These are phyloP conservation scores for Isabelozyma heimii DNA, from an alignment of 805 yeast genomes.

Conservation along the genomic window DNA sequence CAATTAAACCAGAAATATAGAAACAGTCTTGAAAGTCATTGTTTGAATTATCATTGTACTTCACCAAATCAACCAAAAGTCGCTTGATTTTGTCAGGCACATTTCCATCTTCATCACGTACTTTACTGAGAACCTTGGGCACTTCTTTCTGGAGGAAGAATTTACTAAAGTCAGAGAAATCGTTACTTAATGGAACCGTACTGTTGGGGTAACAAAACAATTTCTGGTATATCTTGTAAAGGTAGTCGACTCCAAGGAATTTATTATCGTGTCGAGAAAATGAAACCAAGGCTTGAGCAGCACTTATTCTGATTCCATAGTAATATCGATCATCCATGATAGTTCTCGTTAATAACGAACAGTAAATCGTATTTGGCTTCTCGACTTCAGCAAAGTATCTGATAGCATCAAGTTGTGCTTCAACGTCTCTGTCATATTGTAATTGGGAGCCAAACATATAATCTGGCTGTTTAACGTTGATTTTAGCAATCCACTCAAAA, in stretches of 20 bases:
- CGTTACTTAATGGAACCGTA: slow-evolving; percentile 72
- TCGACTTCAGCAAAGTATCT: slow-evolving; percentile 61
- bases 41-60: slow-evolving; percentile 81
- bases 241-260: slow-evolving; percentile 72
- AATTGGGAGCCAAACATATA: slow-evolving; percentile 93
- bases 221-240: slow-evolving; percentile 64
- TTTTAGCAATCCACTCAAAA: slow-evolving; percentile 90
- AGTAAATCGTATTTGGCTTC: slow-evolving; percentile 61
- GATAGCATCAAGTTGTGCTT: slow-evolving; percentile 88
- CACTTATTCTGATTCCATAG: slow-evolving; percentile 85
- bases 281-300: slow-evolving; percentile 75
- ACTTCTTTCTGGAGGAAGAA: slow-evolving; percentile 72
- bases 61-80: slow-evolving; percentile 66
- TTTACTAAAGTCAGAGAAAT: slow-evolving; percentile 67
- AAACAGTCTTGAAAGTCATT: slow-evolving; percentile 73
- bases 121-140: slow-evolving; percentile 55
- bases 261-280: slow-evolving; percentile 58
- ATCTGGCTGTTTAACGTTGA: slow-evolving; percentile 84
- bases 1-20: slow-evolving; percentile 60
- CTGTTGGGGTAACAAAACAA: slow-evolving; percentile 69
- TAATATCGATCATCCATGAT: slow-evolving; percentile 80
- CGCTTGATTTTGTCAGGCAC: slow-evolving; percentile 57
- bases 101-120: slow-evolving; percentile 60
- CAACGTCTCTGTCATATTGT: slow-evolving; percentile 93
- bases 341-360: slow-evolving; percentile 76